Base-by-base conservation (phyloP, 129 eudicot genomes). In the Sambucus nigra region DNA sequence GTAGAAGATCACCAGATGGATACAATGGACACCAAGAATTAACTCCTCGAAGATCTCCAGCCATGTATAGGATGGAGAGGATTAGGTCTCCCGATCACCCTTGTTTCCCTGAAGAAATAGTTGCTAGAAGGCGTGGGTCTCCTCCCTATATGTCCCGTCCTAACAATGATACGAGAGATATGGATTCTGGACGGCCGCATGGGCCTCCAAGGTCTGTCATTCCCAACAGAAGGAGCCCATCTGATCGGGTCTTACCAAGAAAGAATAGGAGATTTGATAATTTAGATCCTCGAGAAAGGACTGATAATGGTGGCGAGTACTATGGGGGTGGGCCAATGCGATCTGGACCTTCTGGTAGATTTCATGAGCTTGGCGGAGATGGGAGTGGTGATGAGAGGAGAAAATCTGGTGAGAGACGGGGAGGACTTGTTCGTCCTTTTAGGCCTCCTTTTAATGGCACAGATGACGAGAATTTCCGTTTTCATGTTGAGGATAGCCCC, bases 1-100 rank as follows among this genome's bases (percentile, higher is more conserved):
- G 75, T 32, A 77, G 79, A 51, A 65, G 84, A 72, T 72, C 75
- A 8, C 64, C 69, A 1, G 71, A 72, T 53, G 72, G 56, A 17
- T 65, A 50, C 26, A 45, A 33, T 46, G 66, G 66, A 20, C 63
- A 21, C 54, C 49, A 41, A 29, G 76, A 77, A 39, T 47, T 39
- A 47, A 22, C 24, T 44, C 72, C 53, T 9, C 56, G 67, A 35
- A 58, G 75, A 45, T 68, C 84, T 35, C 72, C 72, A 45, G 22
- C 45, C 31, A 46, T 61, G 23, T 73, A 69, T 26, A 69, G 80
- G 68, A 61, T 42, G 70, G 79, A 75, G 19, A 65, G 80, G 68
- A 63, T 64, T 45, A 63, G 72, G 29, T 72, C 83, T 68, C 72
- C 83, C 47, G 71, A 63, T 17, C 75, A 39, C 21, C 49, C 44